A percentile compares a stretch with the other conserved stretches of the same genome.
These are phyloP conservation scores for Tephrocybe sp. DNA, from an alignment of 768 basidiomycete species.

Conservation along the genomic window DNA sequence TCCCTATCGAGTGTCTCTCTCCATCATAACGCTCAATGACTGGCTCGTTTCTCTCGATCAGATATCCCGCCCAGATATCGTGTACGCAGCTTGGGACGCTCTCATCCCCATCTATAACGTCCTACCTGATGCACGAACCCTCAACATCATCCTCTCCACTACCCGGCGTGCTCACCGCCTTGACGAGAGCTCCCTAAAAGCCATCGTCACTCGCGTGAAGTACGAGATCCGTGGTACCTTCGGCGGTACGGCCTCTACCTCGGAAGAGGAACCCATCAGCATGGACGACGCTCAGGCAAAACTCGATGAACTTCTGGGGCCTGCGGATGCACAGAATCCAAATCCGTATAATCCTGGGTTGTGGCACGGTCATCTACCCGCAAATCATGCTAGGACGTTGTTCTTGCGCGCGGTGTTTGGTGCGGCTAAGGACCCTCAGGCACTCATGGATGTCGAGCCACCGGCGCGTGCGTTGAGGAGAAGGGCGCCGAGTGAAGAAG, in stretches of 20 bases:
- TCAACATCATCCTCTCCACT: constrained; percentile 59
- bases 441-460: constrained; percentile 27
- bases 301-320: neutral
- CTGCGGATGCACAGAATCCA: neutral
- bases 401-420: constrained; percentile 59
- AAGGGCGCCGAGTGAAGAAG: neutral
- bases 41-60: constrained; percentile 49
- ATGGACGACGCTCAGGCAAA: neutral
- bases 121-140: constrained; percentile 50
- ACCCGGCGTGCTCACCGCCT: constrained; percentile 51
- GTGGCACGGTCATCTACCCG: constrained; percentile 19
- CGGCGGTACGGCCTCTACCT: neutral
- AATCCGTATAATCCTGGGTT: constrained; percentile 18
- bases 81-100: constrained; percentile 69
- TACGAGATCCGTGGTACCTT: constrained; percentile 8
- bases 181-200: constrained; percentile 47
- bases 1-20: constrained; percentile 16
- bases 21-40: constrained; percentile 29
- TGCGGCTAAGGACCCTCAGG: constrained; percentile 32
- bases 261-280: neutral
- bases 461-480: constrained; percentile 26
- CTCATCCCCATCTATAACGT: constrained; percentile 58
- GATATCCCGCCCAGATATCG: constrained; percentile 56
- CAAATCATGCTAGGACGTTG: constrained; percentile 23
- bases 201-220: constrained; percentile 44